These are phyloP conservation scores for Dioscorea cayenensis DNA, from an alignment of 116 monocot genomes.

Conservation along the genomic window DNA sequence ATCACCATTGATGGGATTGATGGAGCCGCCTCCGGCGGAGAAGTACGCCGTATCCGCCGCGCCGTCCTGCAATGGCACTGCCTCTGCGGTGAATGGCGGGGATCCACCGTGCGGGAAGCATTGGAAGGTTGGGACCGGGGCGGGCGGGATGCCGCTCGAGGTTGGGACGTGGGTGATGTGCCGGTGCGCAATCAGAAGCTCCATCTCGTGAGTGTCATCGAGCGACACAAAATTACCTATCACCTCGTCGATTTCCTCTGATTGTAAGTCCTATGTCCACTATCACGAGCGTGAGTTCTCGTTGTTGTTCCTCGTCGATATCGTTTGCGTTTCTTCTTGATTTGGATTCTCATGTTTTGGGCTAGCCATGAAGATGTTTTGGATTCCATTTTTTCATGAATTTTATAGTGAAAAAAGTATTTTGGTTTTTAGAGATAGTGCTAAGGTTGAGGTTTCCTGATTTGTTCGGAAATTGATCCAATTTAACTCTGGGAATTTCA, in stretches of 20 bases:
- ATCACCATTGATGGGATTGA: conserved; percentile 38
- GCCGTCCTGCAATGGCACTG: background rate
- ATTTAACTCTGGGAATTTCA: too few species aligned
- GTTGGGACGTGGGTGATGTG: conserved; percentile 84
- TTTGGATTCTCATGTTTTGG: too few species aligned
- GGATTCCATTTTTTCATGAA: too few species aligned
- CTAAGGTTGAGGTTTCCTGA: conserved; percentile 27
- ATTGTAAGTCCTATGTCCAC: conserved; percentile 95
- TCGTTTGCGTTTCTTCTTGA: background rate
- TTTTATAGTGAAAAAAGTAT: too few species aligned
- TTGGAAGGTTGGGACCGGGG: conserved; percentile 6
- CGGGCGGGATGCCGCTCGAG: conserved; percentile 50
- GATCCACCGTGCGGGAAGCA: conserved; percentile 14
- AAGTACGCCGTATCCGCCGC: conserved; percentile 12
- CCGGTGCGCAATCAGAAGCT: conserved; percentile 87
- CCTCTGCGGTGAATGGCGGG: conserved; percentile 9
- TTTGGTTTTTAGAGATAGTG: conserved; percentile 4
- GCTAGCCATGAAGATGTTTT: too few species aligned
- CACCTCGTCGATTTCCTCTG: conserved; percentile 14
- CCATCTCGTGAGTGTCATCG: conserved; percentile 94
- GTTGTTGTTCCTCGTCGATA: background rate
- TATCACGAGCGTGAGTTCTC: conserved; percentile 77
- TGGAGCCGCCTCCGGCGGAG: conserved; percentile 37
- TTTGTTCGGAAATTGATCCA: background rate
- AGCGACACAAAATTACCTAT: conserved; percentile 47